phyloP scores from a whole-genome alignment of 768 basidiomycete species.

The Mrakia gelida region DNA sequence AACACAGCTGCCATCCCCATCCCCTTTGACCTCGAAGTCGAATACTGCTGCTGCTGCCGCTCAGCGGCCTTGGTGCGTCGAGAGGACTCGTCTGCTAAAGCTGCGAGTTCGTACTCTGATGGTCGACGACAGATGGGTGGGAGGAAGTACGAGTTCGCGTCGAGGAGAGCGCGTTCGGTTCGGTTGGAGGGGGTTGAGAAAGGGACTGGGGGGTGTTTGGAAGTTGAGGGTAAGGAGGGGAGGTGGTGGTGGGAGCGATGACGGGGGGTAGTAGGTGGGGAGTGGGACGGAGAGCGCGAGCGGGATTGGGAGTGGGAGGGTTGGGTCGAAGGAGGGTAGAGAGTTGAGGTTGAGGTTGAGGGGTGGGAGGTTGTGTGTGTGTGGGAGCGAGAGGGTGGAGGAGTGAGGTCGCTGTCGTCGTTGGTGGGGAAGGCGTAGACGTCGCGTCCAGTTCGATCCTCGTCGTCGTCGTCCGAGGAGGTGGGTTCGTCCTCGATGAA shows the following conservation, averaged over 20 bases:
- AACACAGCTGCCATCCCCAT: neutral
- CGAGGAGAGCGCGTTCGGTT: neutral
- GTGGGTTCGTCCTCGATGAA: neutral
- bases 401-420: neutral
- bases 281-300: neutral
- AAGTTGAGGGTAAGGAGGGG: neutral
- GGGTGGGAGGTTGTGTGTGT: neutral
- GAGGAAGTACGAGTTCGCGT: conserved; percentile 11
- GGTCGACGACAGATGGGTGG: neutral
- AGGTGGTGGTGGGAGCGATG: neutral
- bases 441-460: neutral
- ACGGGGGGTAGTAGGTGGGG: neutral
- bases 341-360: neutral
- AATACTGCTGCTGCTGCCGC: neutral
- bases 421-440: neutral
- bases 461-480: neutral
- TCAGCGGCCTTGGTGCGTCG: neutral
- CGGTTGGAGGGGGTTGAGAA: neutral
- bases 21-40: neutral
- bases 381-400: neutral
- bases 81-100: neutral
- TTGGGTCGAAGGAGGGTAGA: neutral
- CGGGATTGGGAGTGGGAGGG: neutral
- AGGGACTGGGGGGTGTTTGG: too few relatives aligned
- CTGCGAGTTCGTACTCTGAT: neutral